These are phyloP conservation scores for Cyberlindnera maritima DNA, from an alignment of 805 yeast genomes.

Conservation along the genomic window DNA sequence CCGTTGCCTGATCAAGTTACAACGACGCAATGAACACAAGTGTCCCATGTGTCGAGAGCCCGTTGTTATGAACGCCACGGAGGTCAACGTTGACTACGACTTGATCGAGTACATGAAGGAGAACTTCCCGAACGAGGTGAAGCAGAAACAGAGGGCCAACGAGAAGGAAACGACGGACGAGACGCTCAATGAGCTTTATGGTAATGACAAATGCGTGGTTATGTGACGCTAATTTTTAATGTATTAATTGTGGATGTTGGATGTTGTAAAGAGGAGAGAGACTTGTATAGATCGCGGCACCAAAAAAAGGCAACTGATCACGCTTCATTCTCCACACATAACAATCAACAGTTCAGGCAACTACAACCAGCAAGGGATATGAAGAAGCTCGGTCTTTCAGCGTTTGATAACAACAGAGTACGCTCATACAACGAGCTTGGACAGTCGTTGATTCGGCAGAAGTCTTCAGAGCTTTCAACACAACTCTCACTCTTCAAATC, in stretches of 20 bases:
- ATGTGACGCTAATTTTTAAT: conserved; percentile 8
- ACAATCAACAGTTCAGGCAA: no score
- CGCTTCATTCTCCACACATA: no score
- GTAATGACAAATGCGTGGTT: conserved; percentile 17
- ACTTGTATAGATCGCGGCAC: no score
- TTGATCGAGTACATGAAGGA: conserved; percentile 50
- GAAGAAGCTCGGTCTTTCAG: conserved; percentile 46
- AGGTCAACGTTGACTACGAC: conserved; percentile 54
- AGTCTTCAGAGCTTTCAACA: conserved; percentile 58
- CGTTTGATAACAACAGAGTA: conserved; percentile 35
- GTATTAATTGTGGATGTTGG: no score
- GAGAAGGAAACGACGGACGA: conserved; percentile 46
- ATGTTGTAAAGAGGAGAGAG: no score
- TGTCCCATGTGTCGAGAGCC: conserved; percentile 65
- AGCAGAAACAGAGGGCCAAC: conserved; percentile 56
- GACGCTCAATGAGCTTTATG: conserved; percentile 28
- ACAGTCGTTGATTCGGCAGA: conserved; percentile 39
- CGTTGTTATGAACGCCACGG: conserved; percentile 58
- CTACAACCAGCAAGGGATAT: conserved; percentile 23
- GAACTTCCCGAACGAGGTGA: conserved; percentile 67
- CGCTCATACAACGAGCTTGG: conserved; percentile 21
- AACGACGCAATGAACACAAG: conserved; percentile 51
- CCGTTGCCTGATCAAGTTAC: conserved; percentile 66
- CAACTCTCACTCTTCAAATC: conserved; percentile 78
- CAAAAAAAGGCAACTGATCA: no score